Evolutionary conservation across 2,329 filamentous ascomycete species (phyloP), one percentile per base, ranked within the genome.

Genomic region (Bimuria novae-zelandiae): DNA sequence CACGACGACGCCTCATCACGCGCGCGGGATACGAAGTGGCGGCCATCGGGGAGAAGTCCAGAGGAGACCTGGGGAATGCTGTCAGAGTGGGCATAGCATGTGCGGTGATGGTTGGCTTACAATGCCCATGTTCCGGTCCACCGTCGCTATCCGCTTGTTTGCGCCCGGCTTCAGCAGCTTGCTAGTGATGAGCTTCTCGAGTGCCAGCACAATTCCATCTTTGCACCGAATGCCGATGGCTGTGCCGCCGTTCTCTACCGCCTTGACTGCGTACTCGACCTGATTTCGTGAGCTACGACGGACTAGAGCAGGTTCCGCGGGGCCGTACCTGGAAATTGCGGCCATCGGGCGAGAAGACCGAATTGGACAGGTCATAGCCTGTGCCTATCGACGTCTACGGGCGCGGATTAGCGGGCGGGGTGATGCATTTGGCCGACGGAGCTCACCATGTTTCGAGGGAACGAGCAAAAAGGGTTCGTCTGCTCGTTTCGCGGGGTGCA

Each of bases 351-450:
- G 94, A 97, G 84, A 97, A 99, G 82, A 97, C 95, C 72, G 94
- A 97, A 85, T 99, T 99, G 76, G 91, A 91, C 70, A 99, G 89
- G 86, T 99, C 94, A 81, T 99, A 99, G 73, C 94, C 94, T 71
- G 94, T 99, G 75, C 94, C 94, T 89, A 99, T 99, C 74, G 94
- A 99, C 72, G 94, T 99, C 94, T 99, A 50, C 30, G 44, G 21
- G 21, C 59, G 57, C 51, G 57, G 55, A n/a, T 70, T 51, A 69
- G 66, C 59, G 25, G 48, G 25, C 39, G 17, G 30, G 35, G 35
- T 50, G 29, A 32, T 10, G 25, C 6, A 27, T 55, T 57, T 55
- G 57, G 42, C 42, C 37, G 39, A 21, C 53, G 47, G 35, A 56
- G 56, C 63, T 60, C 55, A 71, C 69, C 70, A 73, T 72, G 59